Base-by-base conservation (phyloP, 176 grass and related monocot species). In the Phoenix roebelenii region DNA sequence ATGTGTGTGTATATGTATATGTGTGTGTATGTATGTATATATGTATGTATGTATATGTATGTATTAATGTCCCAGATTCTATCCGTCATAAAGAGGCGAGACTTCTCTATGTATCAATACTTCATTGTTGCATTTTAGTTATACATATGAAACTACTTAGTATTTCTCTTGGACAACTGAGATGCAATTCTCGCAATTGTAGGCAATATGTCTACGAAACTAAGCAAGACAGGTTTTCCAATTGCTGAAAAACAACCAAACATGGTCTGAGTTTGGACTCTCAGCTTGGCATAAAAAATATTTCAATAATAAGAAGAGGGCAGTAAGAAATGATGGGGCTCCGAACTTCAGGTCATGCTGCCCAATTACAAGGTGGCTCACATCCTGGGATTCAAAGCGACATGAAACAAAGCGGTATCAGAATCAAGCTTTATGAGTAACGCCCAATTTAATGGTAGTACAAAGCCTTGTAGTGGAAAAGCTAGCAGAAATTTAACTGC, bases 141-240 rank as follows among this genome's bases (percentile, higher is more conserved):
- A 44, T 12, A 44, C 14, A 3, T 3, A 44, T 44, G 35, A 44
- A 44, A 44, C 10, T 3, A 44, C 35, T 44, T 44, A 14, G 35
- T 44, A 44, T 14, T 44, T 44, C 35, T 44, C 35, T 14, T 12
- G 5, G 28, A 14, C 35, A 44, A 44, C 10, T 12, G 0, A 44
- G 2, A 44, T 14, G 2, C 2, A 44, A 44, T 9, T 44, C 35
- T 14, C 3, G 10, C 35, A 44, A 2, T n/a, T 79, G 59, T 70
- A 88, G 80, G 85, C 76, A 2, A 61, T 76, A 68, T 51, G 72
- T 9, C 35, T 80, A 51, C 55, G 73, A 15, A 55, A 77, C 18
- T 80, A 88, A 73, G 76, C 85, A 51, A 88, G 70, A 68, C 76
- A 77, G 18, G 72, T 88, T 49, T 88, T 80, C 76, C 66, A 70